Evolutionary conservation across 75 land plant genomes (phyloP).

Genomic region (Picea sitchensis): DNA sequence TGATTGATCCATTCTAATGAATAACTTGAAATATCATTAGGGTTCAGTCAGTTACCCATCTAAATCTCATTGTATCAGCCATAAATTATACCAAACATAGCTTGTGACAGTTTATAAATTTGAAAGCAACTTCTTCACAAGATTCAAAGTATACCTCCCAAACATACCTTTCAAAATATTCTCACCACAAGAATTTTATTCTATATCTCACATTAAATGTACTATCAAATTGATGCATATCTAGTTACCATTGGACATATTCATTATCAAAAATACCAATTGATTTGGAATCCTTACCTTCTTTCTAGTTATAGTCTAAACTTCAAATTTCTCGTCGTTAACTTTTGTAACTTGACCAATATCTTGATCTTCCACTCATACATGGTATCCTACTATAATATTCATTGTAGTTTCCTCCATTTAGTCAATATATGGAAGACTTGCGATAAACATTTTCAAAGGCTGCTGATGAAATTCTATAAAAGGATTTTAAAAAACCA

Average conservation of each 20-base stretch:
- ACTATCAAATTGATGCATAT: background rate
- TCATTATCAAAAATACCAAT: background rate
- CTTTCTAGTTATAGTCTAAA: slow-evolving; percentile 42
- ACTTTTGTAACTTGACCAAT: too few relatives aligned
- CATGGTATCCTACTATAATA: too few relatives aligned
- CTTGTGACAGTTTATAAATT: background rate
- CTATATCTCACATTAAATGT: too few relatives aligned
- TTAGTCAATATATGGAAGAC: too few relatives aligned
- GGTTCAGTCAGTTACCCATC: background rate
- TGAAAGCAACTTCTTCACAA: background rate
- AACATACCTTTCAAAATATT: background rate
- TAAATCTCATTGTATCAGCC: background rate
- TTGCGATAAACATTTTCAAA: too few relatives aligned
- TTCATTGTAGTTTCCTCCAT: too few relatives aligned
- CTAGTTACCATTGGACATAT: background rate
- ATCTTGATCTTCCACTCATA: too few relatives aligned
- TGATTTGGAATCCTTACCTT: slow-evolving; percentile 25
- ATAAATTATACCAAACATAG: background rate
- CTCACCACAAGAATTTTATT: background rate
- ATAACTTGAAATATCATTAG: background rate
- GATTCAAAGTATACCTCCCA: background rate
- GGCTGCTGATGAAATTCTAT: too few relatives aligned
- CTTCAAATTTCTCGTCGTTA: slow-evolving; percentile 33
- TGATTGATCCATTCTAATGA: background rate
- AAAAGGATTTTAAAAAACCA: too few relatives aligned